Evolutionary conservation across 768 basidiomycete genomes (phyloP), one percentile per base, ranked within the genome.

Genomic region (Kwoniella sp.): DNA sequence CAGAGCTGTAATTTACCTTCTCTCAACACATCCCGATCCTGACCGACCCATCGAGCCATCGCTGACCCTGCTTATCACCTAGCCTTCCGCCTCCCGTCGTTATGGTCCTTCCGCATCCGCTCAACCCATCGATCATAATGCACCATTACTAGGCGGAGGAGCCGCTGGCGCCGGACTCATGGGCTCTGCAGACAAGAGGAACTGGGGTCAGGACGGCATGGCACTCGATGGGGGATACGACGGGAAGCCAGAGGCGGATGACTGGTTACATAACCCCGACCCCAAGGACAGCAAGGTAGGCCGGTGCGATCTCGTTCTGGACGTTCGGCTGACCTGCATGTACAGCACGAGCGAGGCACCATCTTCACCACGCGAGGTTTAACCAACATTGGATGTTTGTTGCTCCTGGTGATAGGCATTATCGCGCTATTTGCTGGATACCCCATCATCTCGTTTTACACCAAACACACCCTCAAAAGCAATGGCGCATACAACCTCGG

Each of bases 401-500:
- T 88, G 61, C 46, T 88, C 50, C 79, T 96, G 53, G 75, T 86
- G 28, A 59, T 78, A 6, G 84, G 82, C 26, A 77, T 95, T 41
- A 73, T 95, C 57, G 81, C 80, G 15, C 80, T 96, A 14, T 96
- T 95, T 63, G 86, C 84, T 17, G 90, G 86, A 27, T 95, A 88
- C 65, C 93, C 93, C 11, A 83, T 95, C 67, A 81, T 89, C 53
- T 76, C 79, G 44, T 81, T 80, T 58, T 80, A 80, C 65, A 58
- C 58, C 3, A 37, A 50, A 3, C 65, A 73, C 12, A 9, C 23
- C 2, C 50, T 53, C 0, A 56, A 26, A 9, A 72, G 60, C 15
- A 52, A 63, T 22, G 76, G 75, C 64, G 86, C 86, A 9, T 91
- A 83, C 75, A 92, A 92, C 70, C 78, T 92, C n/a, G 92, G 91